phyloP scores from a whole-genome alignment of 228 moss, liverwort and hornwort genomes.

The Sphagnum fallax region DNA sequence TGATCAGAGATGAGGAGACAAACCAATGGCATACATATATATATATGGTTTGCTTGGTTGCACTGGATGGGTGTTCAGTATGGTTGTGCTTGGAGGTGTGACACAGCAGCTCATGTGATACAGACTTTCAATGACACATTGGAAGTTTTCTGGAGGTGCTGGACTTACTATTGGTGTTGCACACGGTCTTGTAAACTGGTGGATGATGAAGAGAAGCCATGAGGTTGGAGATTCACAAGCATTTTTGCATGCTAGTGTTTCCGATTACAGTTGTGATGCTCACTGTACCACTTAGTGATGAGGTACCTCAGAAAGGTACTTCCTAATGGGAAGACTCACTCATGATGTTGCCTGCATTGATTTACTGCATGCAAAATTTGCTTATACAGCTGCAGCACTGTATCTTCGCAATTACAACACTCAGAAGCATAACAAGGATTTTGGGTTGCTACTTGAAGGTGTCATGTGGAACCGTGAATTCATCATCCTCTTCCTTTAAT shows the following conservation, averaged over 20 bases:
- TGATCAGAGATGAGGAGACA: constrained; percentile 55
- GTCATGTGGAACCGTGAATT: constrained; percentile 57
- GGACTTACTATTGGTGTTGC: constrained; percentile 97
- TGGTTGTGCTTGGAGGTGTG: constrained; percentile 95
- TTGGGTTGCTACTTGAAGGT: constrained; percentile 66
- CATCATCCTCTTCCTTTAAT: constrained; percentile 36
- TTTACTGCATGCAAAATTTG: no score
- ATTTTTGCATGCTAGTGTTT: background rate
- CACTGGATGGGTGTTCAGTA: constrained; percentile 99
- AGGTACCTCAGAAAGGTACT: background rate
- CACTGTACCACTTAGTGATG: background rate
- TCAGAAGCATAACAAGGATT: constrained; percentile 58
- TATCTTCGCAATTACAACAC: constrained; percentile 70
- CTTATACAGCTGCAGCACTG: constrained; percentile 80
- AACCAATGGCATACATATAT: constrained; percentile 51
- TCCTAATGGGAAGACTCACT: background rate
- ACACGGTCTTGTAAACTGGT: constrained; percentile 97
- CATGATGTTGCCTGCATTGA: no score
- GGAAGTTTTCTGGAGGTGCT: constrained; percentile 91
- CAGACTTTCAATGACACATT: constrained; percentile 98
- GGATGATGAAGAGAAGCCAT: constrained; percentile 99
- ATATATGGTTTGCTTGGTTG: constrained; percentile 68
- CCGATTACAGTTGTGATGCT: no score
- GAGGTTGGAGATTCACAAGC: constrained; percentile 38
- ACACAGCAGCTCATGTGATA: constrained; percentile 78